These are phyloP conservation scores for Isabelozyma gotoi DNA, from an alignment of 805 yeast genomes.

Conservation along the genomic window DNA sequence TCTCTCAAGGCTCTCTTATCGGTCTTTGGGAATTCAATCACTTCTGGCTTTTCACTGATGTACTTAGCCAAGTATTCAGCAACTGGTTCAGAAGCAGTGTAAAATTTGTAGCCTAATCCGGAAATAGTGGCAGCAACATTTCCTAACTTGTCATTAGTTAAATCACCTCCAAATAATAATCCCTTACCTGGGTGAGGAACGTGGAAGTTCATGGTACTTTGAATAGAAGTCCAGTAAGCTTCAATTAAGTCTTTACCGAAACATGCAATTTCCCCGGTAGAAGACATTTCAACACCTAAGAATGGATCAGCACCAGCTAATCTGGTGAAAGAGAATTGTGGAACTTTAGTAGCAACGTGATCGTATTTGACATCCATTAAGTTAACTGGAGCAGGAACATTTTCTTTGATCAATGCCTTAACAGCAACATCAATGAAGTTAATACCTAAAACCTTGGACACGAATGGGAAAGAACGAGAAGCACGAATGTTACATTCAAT, in stretches of 20 bases:
- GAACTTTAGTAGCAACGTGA: constrained; percentile 95
- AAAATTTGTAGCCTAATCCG: constrained; percentile 77
- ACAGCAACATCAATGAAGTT: constrained; percentile 96
- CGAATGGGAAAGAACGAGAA: constrained; percentile 98
- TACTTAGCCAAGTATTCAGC: constrained; percentile 62
- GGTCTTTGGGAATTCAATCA: constrained; percentile 87
- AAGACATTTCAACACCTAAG: constrained; percentile 98
- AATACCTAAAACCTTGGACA: constrained; percentile 91
- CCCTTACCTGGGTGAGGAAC: constrained; percentile 91
- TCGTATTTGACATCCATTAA: constrained; percentile 74
- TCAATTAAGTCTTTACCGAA: constrained; percentile 84
- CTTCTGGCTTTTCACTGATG: constrained; percentile 50
- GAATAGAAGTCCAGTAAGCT: constrained; percentile 97
- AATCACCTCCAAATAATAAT: constrained; percentile 91
- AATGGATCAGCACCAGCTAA: constrained; percentile 98
- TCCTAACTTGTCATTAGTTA: constrained; percentile 67
- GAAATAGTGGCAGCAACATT: constrained; percentile 68
- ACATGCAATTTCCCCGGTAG: constrained; percentile 98
- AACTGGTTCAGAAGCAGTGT: constrained; percentile 72
- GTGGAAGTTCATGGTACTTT: constrained; percentile 95
- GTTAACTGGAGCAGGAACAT: constrained; percentile 77
- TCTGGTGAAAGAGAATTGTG: constrained; percentile 96
- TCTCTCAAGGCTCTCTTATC: constrained; percentile 94
- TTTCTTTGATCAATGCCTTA: constrained; percentile 73
- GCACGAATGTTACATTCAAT: constrained; percentile 99